Evolutionary conservation across 1,284 basidiomycete genomes (phyloP), one percentile per base, ranked within the genome.

Genomic region (Trichosporon faecale): DNA sequence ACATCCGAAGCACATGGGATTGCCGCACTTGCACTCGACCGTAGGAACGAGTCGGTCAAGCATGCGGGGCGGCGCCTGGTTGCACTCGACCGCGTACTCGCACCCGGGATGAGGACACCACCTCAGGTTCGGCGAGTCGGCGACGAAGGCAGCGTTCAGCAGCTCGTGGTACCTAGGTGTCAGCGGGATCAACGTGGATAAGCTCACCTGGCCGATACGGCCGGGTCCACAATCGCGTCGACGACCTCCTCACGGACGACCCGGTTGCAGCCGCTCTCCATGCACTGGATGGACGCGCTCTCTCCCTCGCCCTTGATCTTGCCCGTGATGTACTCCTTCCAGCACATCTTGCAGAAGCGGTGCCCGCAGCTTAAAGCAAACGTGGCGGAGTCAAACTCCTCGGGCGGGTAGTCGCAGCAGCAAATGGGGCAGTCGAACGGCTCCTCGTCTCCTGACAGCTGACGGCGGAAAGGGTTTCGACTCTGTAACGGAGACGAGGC

Each of bases 291-390:
- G 23, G 85, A 79, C 52, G 87, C 85, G 74, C 91, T 90, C 81
- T 98, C 96, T 68, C 91, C 93, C 80, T 99, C 96, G 70, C 91
- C 91, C 73, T 88, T 89, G 78, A 99, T 89, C 86, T 99, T 98
- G 76, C 91, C 90, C 57, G 86, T 86, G 66, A 92, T 82, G 82
- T 98, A 98, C 64, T 91, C 89, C 64, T 85, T 85, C 91, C 97
- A 99, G 85, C 96, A 99, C 18, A 86, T 89, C 18, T 86, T 87
- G 85, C 95, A 98, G 83, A 92, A 96, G 27, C 87, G 83, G 82
- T 97, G 94, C 55, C 88, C 88, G 82, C 94, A 97, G 33, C 88
- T 86, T 57, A 96, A 86, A 1, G 90, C 83, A 33, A 90, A 86
- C 8, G 86, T 85, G 64, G 83, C 71, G 0, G 87, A 88, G 37